Conservation (phyloP, 2,329 filamentous ascomycete species). For the Botrytis aclada region DNA sequence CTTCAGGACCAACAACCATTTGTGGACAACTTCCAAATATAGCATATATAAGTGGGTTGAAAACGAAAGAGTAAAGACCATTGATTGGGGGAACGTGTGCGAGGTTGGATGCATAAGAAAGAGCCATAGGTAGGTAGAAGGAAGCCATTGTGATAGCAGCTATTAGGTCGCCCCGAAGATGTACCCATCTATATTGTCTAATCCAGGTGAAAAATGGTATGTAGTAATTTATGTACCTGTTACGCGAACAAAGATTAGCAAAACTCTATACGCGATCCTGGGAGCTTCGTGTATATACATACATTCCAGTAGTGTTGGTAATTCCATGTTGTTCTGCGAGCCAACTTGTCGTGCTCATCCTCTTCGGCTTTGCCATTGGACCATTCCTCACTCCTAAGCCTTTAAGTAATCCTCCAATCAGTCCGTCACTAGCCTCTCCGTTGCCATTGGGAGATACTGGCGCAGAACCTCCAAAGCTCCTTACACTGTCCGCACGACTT, state of each 20-base stretch:
- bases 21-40: slow-evolving; percentile 87
- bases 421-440: slow-evolving; percentile 25
- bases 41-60: slow-evolving; percentile 89
- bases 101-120: slow-evolving; percentile 89
- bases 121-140: slow-evolving; percentile 95
- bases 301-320: slow-evolving; percentile 72
- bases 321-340: slow-evolving; percentile 72
- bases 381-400: slow-evolving; percentile 29
- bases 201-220: slow-evolving; percentile 90
- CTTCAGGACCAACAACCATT: slow-evolving; percentile 93
- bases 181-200: slow-evolving; percentile 76
- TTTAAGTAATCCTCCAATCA: slow-evolving; percentile 30
- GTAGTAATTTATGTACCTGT: slow-evolving; percentile 88
- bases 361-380: slow-evolving; percentile 45
- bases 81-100: slow-evolving; percentile 91
- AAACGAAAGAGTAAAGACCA: slow-evolving; percentile 89
- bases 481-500: slow-evolving; percentile 32
- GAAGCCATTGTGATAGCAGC: slow-evolving; percentile 95
- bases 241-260: slow-evolving; percentile 1
- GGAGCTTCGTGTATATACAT: slow-evolving; percentile 37
- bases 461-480: slow-evolving; percentile 29
- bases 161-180: slow-evolving; percentile 80
- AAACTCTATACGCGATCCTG: not conserved
- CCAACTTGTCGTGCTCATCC: slow-evolving; percentile 69
- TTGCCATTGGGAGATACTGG: slow-evolving; percentile 20